Evolutionary conservation across 1,284 basidiomycete genomes (phyloP), one percentile per base, ranked within the genome.

Genomic region (Cryptococcus sp.): DNA sequence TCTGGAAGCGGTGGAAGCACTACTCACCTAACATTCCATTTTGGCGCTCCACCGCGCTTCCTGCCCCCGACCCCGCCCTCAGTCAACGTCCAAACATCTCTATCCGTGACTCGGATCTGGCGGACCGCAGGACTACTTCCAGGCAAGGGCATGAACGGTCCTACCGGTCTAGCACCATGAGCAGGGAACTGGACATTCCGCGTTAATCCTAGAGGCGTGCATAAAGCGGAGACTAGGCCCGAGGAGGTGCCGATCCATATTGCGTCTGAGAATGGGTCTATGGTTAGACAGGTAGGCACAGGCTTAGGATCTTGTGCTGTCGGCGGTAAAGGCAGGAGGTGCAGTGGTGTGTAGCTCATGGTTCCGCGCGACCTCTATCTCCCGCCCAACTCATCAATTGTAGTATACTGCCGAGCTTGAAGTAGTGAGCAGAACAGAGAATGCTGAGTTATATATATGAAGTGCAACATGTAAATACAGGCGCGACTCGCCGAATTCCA

Each of bases 181-280:
- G 77, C 77, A 10, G 85, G 87, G 72, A 91, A 93, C n/a, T 84
- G 84, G 25, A 92, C 88, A 55, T 80, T 77, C 17, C 75, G 75
- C 1, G 88, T 70, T 50, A 80, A 75, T 3, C 74, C 67, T 1
- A 80, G 69, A 25, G 81, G 80, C 16, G 87, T 85, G 74, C 89
- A 87, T 71, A 88, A 86, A 0, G 90, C 88, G 38, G 83, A 79
- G 56, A 96, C 83, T 61, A 83, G 81, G 7, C 95, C 94, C 40
- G 84, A 79, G 53, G 86, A 85, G 19, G 85, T 84, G 46, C 93
- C 94, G 48, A 88, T 83, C 93, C 93, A 96, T 39, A 98, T 80
- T 15, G 89, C 85, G 76, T 97, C 93, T 1, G 90, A 89, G 44
- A 89, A 87, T 6, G 91, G 88, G 78, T 98, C 94, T 73, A 98